Base-by-base conservation (phyloP, 768 basidiomycete species). In the Tubosaeta sp. region DNA sequence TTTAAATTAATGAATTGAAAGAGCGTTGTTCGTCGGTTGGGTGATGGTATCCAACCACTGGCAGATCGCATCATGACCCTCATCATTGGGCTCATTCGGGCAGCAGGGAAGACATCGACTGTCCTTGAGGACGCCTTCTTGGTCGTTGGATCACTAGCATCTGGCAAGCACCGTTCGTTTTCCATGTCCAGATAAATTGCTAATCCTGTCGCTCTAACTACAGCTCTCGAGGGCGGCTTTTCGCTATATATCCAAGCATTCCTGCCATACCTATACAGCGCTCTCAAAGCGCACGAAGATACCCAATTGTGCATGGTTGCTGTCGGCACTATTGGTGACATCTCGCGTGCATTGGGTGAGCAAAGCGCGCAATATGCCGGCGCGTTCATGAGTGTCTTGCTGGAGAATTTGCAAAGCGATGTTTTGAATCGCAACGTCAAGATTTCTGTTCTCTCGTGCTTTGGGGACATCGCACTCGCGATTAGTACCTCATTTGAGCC, bases 91-190 rank as follows among this genome's bases (percentile, higher is more conserved):
- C 80, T 99, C 42, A 90, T 97, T 55, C 81, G 84, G 61, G 79
- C 85, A 22, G 88, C 93, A 22, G 86, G 92, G 40, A 97, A 94
- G 72, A 90, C 92, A 6, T 93, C 94, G 8, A 96, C 94, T 0
- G 81, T 98, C 13, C 80, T 97, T 27, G 96, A 99, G 64, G 96
- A 99, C 62, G 93, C 93, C 2, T 96, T 98, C 80, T 79, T 97
- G 32, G 87, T 92, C 32, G 84, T 95, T 36, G 96, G 96, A 14
- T 83, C 94, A 14, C 73, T 98, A 29, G 87, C 90, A 25, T 78
- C 85, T 43, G 84, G 88, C 81, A 63, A 45, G 76, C 53, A 19
- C 36, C 25, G 32, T 40, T 16, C 21, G 3, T 7, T 46, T n/a
- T 30, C 44, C 32, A 2, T 56, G 34, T 34, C 18, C 34, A 6